Conservation (phyloP, 202 grass and related monocot genomes). For the Carex arenaria region DNA sequence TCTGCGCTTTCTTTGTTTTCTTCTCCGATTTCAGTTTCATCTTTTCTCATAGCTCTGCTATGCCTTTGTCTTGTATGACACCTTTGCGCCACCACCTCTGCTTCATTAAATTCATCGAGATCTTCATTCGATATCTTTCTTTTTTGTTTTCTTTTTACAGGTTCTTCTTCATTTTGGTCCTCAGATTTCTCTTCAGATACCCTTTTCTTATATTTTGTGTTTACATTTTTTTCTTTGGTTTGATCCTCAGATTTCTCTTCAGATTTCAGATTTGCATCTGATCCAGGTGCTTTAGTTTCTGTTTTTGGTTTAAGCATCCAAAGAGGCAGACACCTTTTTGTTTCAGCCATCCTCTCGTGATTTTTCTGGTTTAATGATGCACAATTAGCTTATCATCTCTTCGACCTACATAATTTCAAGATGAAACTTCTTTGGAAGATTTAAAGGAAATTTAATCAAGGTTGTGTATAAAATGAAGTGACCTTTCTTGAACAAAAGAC, state of each 20-base stretch:
- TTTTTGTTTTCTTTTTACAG: conserved; percentile 25
- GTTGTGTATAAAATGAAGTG: neutral
- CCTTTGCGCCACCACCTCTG: neutral
- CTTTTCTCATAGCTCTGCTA: conserved; percentile 30
- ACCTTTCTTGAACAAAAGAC: neutral
- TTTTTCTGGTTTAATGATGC: neutral
- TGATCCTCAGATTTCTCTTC: conserved; percentile 24
- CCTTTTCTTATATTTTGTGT: conserved; percentile 22
- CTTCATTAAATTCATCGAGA: conserved; percentile 25
- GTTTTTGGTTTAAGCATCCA: conserved; percentile 57
- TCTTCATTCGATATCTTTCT: conserved; percentile 17
- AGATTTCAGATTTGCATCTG: neutral
- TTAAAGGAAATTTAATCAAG: neutral
- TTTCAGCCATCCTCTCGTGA: conserved; percentile 18
- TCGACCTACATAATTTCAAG: neutral
- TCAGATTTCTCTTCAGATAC: conserved; percentile 20
- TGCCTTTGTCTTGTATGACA: conserved; percentile 26
- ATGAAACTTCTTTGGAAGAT: neutral
- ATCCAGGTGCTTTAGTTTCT: conserved; percentile 7
- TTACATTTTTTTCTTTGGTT: conserved; percentile 21
- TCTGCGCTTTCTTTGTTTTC: conserved; percentile 23
- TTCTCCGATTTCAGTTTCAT: conserved; percentile 1
- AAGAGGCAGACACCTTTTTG: conserved; percentile 40
- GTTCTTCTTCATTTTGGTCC: conserved; percentile 24
- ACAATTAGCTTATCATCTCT: neutral